Evolutionary conservation across 192 early-diverging fungal species (phyloP), one percentile per base, ranked within the genome.

Genomic region (Podila horticola): DNA sequence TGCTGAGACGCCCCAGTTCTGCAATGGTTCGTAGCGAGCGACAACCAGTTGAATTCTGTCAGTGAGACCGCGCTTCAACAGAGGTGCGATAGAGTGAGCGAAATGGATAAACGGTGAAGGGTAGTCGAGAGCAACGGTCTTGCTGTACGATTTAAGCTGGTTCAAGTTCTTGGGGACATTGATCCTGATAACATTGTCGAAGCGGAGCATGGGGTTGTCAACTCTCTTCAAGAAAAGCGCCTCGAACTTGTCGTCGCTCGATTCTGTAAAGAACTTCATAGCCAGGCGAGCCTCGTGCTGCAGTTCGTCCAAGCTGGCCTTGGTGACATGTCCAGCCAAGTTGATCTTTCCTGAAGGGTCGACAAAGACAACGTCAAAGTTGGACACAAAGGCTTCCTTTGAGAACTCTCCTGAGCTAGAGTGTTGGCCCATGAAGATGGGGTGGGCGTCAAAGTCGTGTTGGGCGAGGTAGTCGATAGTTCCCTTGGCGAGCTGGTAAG

Each of bases 291-390:
- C 93, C 66, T 95, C 93, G 66, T 92, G 85, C 82, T 96, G 93
- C 10, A 94, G 66, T 75, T 94, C 91, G 55, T 89, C 83, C 58
- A 97, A 72, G 62, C 85, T 88, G 63, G 90, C 86, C 31, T 85
- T 83, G 33, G 92, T 84, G 58, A 95, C 87, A 49, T 89, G 84
- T 2, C 92, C 87, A 30, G 95, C 91, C 45, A 99, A 69, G 83
- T 99, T 99, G 30, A 96, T 79, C n/a, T 77, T 86, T 29, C 94
- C 95, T 29, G 92, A 89, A 28, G 93, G 89, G 83, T 98, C 97
- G 2, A 97, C 93, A 62, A 98, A 88, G 2, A 94, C 95, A 9
- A 93, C 90, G 22, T 94, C 95, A 83, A 88, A 95, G 52, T 89
- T 84, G 7, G 74, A 58, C 2, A 66, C 66, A 75, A 96, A 97